phyloP scores from a whole-genome alignment of 768 basidiomycete genomes.

The Mycena kentingensis region DNA sequence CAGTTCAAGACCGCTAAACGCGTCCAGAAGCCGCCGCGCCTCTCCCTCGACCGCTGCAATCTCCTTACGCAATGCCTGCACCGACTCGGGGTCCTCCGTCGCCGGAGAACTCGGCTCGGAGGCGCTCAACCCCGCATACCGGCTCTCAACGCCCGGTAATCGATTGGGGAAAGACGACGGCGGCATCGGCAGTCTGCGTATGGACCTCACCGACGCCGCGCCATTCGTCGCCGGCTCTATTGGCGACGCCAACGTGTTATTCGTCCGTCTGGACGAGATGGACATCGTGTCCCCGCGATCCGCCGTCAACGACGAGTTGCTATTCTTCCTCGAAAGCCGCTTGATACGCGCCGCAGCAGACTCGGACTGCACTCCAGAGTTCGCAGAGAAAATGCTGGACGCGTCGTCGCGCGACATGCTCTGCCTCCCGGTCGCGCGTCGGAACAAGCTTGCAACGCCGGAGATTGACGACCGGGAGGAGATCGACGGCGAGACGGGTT shows the following conservation, averaged over 20 bases:
- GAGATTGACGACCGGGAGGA: slow-evolving; percentile 56
- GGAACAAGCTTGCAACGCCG: slow-evolving; percentile 52
- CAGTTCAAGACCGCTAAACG: slow-evolving; percentile 78
- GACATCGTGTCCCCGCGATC: slow-evolving; percentile 46
- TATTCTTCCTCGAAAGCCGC: slow-evolving; percentile 49
- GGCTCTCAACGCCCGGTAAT: slow-evolving; percentile 39
- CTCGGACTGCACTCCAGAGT: slow-evolving; percentile 17
- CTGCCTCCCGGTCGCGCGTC: slow-evolving; percentile 47
- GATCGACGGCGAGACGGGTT: slow-evolving; percentile 52
- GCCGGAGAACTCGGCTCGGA: slow-evolving; percentile 41
- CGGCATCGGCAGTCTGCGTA: slow-evolving; percentile 52
- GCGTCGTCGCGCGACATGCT: slow-evolving; percentile 49
- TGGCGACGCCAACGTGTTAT: slow-evolving; percentile 25
- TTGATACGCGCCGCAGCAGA: slow-evolving; percentile 9
- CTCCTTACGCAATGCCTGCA: slow-evolving; percentile 64
- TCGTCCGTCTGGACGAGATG: slow-evolving; percentile 46
- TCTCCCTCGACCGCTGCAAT: slow-evolving; percentile 73
- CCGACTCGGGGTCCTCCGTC: slow-evolving; percentile 60
- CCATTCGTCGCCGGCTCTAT: slow-evolving; percentile 37
- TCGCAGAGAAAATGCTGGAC: slow-evolving; percentile 40
- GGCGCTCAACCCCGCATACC: slow-evolving; percentile 39
- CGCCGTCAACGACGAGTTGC: slow-evolving; percentile 49
- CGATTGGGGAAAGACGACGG: slow-evolving; percentile 59
- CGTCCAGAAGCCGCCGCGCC: slow-evolving; percentile 69
- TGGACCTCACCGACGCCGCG: slow-evolving; percentile 47